Percentiles rank a stretch among this genome's conserved stretches.
Conservation (phyloP, 1,284 basidiomycete species). For the Apiotrichum akiyoshidainum region DNA sequence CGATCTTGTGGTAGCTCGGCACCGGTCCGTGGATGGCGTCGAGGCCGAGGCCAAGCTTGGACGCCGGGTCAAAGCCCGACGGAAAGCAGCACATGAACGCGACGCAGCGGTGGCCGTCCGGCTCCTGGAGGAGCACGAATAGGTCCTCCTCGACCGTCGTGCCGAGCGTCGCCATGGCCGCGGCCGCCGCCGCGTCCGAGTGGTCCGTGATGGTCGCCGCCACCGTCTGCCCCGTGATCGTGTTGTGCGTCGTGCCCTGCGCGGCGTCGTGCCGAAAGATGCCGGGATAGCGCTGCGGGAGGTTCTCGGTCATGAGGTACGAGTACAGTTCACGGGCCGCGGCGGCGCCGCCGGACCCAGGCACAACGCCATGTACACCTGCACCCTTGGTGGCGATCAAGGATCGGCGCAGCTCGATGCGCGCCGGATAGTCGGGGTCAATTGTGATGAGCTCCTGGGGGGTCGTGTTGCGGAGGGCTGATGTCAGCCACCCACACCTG, state of each 20-base stretch:
- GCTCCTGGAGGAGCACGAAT: constrained; percentile 11
- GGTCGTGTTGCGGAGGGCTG: constrained; percentile 11
- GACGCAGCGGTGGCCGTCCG: constrained; percentile 7
- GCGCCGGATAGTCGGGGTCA: constrained; percentile 10
- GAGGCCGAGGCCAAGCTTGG: constrained; percentile 14
- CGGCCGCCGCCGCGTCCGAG: constrained; percentile 1
- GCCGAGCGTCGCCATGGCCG: constrained; percentile 6
- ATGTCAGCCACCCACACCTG: constrained; percentile 3
- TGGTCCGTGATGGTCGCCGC: neutral
- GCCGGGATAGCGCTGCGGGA: constrained; percentile 12
- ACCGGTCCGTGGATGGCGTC: constrained; percentile 15
- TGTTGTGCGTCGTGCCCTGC: constrained; percentile 5
- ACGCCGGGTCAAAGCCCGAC: constrained; percentile 14
- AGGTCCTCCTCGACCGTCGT: constrained; percentile 21
- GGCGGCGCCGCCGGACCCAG: constrained; percentile 8
- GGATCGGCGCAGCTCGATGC: constrained; percentile 6
- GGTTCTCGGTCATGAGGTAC: constrained; percentile 6
- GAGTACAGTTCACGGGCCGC: constrained; percentile 13
- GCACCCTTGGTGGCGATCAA: neutral
- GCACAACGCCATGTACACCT: constrained; percentile 14
- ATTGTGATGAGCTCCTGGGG: constrained; percentile 16
- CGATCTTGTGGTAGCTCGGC: constrained; percentile 16
- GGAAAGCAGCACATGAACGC: constrained; percentile 20
- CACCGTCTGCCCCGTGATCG: constrained; percentile 2
- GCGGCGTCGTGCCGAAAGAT: constrained; percentile 2